phyloP scores from a whole-genome alignment of 176 grass and related monocot species.

The Oryza australiensis region DNA sequence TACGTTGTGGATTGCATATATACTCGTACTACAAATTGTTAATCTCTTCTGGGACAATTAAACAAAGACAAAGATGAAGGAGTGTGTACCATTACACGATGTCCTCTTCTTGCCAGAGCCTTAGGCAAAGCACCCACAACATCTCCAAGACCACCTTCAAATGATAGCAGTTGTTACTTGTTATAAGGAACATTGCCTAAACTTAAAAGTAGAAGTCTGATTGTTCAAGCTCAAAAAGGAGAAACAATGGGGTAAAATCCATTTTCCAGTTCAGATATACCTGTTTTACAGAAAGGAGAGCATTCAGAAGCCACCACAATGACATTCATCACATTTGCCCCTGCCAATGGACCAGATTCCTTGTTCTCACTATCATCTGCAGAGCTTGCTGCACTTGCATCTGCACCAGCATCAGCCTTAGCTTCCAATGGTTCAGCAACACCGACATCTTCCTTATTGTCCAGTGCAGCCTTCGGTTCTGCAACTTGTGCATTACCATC shows the following conservation, averaged over 20 bases:
- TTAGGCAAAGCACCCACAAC: conserved; percentile 89
- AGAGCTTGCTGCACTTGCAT: conserved; percentile 9
- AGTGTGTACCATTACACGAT: conserved; percentile 77
- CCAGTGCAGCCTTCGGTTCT: neutral
- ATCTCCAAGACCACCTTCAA: conserved; percentile 91
- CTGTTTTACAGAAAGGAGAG: conserved; percentile 92
- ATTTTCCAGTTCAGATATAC: conserved; percentile 27
- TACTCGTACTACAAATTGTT: neutral
- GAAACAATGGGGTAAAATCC: neutral
- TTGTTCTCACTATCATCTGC: conserved; percentile 21
- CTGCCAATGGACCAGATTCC: conserved; percentile 61
- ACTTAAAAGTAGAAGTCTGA: neutral
- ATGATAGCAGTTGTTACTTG: neutral
- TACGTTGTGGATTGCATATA: neutral
- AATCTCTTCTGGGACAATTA: neutral
- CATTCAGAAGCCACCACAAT: conserved; percentile 90
- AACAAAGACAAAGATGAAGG: neutral
- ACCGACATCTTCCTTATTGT: conserved; percentile 25
- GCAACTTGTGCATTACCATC: conserved; percentile 14
- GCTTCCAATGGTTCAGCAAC: conserved; percentile 20
- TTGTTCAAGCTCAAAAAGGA: neutral
- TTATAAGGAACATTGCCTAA: conserved; percentile 28
- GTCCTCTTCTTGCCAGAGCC: conserved; percentile 96
- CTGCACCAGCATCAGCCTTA: conserved; percentile 17
- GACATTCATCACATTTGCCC: conserved; percentile 93